These are phyloP conservation scores for Rhizopogon vulgaris DNA, from an alignment of 768 basidiomycete genomes.

Conservation along the genomic window DNA sequence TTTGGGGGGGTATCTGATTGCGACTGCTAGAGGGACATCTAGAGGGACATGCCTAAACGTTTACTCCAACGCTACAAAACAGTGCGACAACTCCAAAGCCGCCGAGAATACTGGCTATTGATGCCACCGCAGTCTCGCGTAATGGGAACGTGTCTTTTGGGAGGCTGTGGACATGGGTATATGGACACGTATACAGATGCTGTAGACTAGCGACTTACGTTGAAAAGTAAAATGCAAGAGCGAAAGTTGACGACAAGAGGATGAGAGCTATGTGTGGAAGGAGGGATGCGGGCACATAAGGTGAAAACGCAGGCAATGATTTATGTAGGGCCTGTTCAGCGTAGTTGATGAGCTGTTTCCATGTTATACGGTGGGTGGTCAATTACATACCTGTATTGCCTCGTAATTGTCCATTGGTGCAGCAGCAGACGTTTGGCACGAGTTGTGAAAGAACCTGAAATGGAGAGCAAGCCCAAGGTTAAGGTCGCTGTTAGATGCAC, in stretches of 20 bases:
- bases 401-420: slow-evolving; percentile 51
- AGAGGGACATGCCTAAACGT: slow-evolving; percentile 45
- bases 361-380: background rate
- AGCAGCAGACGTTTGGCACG: slow-evolving; percentile 10
- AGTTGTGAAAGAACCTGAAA: slow-evolving; percentile 2
- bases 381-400: slow-evolving; percentile 41
- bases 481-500: background rate
- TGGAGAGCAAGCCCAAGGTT: slow-evolving; percentile 2
- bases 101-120: slow-evolving; percentile 69
- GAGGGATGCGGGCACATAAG: slow-evolving; percentile 57
- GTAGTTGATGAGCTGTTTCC: slow-evolving; percentile 5
- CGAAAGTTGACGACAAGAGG: slow-evolving; percentile 71
- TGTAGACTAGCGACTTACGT: slow-evolving; percentile 44
- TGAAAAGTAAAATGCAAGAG: slow-evolving; percentile 86
- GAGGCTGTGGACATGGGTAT: slow-evolving; percentile 44
- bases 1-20: background rate
- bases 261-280: slow-evolving; percentile 73
- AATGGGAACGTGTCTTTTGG: slow-evolving; percentile 64
- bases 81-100: slow-evolving; percentile 88
- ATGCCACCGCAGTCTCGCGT: slow-evolving; percentile 65
- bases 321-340: slow-evolving; percentile 52
- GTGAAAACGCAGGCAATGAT: slow-evolving; percentile 63
- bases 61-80: slow-evolving; percentile 81
- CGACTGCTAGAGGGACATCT: background rate
- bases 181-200: background rate